Evolutionary conservation across 768 basidiomycete genomes (phyloP).

Genomic region (Panus rudis): DNA sequence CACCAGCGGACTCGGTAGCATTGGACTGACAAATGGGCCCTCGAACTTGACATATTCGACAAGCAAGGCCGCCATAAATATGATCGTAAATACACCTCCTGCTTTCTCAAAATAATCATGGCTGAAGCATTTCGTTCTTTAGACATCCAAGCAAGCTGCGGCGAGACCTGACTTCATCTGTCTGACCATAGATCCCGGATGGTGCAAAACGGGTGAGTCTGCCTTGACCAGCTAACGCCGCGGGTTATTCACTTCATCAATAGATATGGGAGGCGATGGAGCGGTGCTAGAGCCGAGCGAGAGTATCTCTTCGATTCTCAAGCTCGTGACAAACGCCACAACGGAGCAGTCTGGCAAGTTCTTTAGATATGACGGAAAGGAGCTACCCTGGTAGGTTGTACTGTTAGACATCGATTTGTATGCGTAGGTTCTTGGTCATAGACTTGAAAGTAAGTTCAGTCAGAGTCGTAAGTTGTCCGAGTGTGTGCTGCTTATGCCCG

Average conservation of each 20-base stretch:
- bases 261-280: conserved; percentile 29
- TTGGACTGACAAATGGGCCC: conserved; percentile 23
- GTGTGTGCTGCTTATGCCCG: no score
- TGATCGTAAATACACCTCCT: conserved; percentile 27
- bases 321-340: conserved; percentile 19
- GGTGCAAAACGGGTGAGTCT: conserved; percentile 32
- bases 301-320: conserved; percentile 24
- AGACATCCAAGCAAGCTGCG: conserved; percentile 32
- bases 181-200: conserved; percentile 30
- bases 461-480: no score
- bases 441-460: no score
- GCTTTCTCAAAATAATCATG: not conserved
- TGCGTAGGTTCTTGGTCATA: no score
- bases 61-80: conserved; percentile 33
- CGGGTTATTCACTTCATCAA: not conserved
- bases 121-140: not conserved
- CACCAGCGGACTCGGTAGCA: conserved; percentile 27
- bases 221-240: not conserved
- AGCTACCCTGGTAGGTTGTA: conserved; percentile 23
- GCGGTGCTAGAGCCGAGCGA: conserved; percentile 25
- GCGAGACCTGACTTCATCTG: conserved; percentile 27
- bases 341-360: conserved; percentile 26
- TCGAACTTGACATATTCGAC: conserved; percentile 28
- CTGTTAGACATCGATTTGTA: no score
- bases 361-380: conserved; percentile 24